Conservation (phyloP, 164 flowering plant genomes). For the Chimonanthus salicifolius region DNA sequence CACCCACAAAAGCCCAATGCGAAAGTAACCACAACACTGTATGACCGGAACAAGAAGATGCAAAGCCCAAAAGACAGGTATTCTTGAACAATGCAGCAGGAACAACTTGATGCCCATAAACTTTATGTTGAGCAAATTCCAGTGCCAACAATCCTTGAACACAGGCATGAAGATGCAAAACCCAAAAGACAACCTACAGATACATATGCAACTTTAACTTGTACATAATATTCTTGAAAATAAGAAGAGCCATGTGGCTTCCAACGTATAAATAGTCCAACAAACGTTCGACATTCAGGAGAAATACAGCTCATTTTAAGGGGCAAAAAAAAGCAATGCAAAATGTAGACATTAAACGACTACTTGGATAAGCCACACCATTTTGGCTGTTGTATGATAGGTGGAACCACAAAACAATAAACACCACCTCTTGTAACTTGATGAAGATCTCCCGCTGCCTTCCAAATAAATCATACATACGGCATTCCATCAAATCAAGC, state of each 20-base stretch:
- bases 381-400: background rate
- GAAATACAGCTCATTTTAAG: too few species aligned
- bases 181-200: background rate
- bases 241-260: background rate
- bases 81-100: too few species aligned
- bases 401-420: background rate
- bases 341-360: background rate
- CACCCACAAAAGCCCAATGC: too few species aligned
- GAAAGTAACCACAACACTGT: too few species aligned
- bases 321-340: background rate
- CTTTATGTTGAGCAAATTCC: too few species aligned
- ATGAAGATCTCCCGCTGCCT: conserved; percentile 1
- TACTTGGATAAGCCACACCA: background rate
- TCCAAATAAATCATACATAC: background rate
- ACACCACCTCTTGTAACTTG: background rate
- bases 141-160: too few species aligned
- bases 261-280: background rate
- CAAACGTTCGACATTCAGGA: background rate
- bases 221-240: background rate
- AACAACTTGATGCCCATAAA: too few species aligned
- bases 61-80: too few species aligned
- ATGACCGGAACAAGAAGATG: too few species aligned
- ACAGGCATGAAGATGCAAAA: too few species aligned
- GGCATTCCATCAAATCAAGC: background rate
- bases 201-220: background rate